phyloP scores from a whole-genome alignment of 352 stramenopile genomes.

The Pythium graminicola region DNA sequence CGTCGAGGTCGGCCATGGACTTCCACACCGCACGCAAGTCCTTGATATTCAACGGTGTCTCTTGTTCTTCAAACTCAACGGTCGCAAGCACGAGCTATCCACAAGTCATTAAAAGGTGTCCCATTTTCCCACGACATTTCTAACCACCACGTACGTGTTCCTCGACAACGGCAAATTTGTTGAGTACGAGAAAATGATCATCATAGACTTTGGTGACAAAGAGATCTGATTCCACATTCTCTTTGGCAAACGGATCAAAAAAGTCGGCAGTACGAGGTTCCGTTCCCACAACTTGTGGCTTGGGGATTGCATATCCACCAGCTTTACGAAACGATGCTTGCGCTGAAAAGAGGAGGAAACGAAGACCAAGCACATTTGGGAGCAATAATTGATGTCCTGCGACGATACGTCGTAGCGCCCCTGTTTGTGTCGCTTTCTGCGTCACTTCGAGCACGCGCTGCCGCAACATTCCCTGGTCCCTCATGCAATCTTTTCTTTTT shows the following conservation, averaged over 20 bases:
- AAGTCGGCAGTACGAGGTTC: slow-evolving; percentile 30
- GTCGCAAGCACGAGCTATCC: slow-evolving; percentile 54
- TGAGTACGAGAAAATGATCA: slow-evolving; percentile 76
- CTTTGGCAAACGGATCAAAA: slow-evolving; percentile 64
- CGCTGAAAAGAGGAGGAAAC: slow-evolving; percentile 55
- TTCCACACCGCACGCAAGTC: slow-evolving; percentile 73
- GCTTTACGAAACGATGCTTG: slow-evolving; percentile 20
- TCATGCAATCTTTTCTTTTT: slow-evolving; percentile 5
- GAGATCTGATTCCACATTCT: slow-evolving; percentile 63
- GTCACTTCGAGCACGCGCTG: slow-evolving; percentile 56
- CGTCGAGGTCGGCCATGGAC: slow-evolving; percentile 57
- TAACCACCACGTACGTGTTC: slow-evolving; percentile 42
- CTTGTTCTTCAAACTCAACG: slow-evolving; percentile 62
- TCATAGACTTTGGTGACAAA: slow-evolving; percentile 55
- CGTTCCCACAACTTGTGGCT: slow-evolving; percentile 28
- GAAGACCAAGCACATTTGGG: slow-evolving; percentile 26
- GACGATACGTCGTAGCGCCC: slow-evolving; percentile 60
- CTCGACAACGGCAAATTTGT: slow-evolving; percentile 78
- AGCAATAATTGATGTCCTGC: slow-evolving; percentile 48
- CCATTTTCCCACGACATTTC: neutral
- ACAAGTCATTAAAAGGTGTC: neutral
- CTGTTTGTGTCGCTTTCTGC: slow-evolving; percentile 44
- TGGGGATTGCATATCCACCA: slow-evolving; percentile 26
- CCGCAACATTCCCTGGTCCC: slow-evolving; percentile 36
- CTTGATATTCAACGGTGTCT: slow-evolving; percentile 34